Base-by-base conservation (phyloP, 768 basidiomycete genomes). In the Trametes villosa region DNA sequence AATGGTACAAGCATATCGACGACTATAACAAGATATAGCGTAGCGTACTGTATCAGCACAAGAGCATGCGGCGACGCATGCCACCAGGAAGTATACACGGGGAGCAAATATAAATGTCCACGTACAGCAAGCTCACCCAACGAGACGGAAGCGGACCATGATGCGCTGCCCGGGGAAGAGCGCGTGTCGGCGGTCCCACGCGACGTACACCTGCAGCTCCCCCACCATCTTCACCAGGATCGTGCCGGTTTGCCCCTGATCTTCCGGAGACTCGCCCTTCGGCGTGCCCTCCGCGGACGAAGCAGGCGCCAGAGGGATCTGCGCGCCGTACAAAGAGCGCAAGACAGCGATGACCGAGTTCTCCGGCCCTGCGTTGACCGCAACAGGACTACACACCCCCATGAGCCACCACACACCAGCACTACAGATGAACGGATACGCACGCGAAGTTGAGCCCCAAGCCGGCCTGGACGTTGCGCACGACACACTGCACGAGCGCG, bases 91-190 rank as follows among this genome's bases (percentile, higher is more conserved):
- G 11, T 18, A 38, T 38, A 12, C 11, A 38, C 4, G n/a, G 36
- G 34, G 36, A n/a, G n/a, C 36, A 15, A 38, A 17, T 18, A 38
- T 38, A 38, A 11, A 38, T 18, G 13, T 4, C 15, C 7, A 7
- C 36, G 18, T 26, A 44, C n/a, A 44, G 18, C 42, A 9, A n/a
- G 22, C 42, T 65, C 59, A 71, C 8, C 84, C 83, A 18, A 84
- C 70, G 63, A 86, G 75, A 17, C 77, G 75, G 71, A 85, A 83
- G 40, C 80, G 79, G 59, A 86, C 72, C 62, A 85, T 76, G 9
- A 78, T 82, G 53, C 81, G 77, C 72, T 82, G 78, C 40, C 86
- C 86, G n/a, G 79, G 75, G 64, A 86, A 77, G 60, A 79, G 74
- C 8, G 40, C 66, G 68, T 88, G 86, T 7, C 84, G 79, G 20